phyloP scores from a whole-genome alignment of 345 rosid species.

The Lumnitzera racemosa region DNA sequence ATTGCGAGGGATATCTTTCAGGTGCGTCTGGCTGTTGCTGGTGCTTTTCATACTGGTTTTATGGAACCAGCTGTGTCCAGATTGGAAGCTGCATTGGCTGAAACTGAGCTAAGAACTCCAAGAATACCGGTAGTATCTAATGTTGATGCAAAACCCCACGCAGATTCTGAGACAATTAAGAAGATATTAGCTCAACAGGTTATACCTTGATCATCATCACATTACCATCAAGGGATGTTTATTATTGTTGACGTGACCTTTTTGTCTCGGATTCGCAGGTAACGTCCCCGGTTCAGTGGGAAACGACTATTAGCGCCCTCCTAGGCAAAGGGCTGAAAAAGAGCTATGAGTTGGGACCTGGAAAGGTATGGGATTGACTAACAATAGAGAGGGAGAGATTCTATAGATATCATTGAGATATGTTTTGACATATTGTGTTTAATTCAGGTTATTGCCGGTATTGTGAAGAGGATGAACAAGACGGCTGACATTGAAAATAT shows the following conservation, averaged over 20 bases:
- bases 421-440: background rate
- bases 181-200: conserved; percentile 51
- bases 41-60: conserved; percentile 94
- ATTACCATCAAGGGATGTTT: background rate
- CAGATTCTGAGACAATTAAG: conserved; percentile 85
- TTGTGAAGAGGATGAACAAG: conserved; percentile 85
- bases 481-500: conserved; percentile 64
- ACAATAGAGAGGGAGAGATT: background rate
- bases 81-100: conserved; percentile 81
- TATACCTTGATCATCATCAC: background rate
- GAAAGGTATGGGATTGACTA: conserved; percentile 48
- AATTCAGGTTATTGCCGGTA: conserved; percentile 88
- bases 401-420: background rate
- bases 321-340: conserved; percentile 61
- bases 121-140: conserved; percentile 95
- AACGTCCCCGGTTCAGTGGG: conserved; percentile 99
- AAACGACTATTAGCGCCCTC: conserved; percentile 79
- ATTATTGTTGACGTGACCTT: conserved; percentile 1
- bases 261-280: conserved; percentile 37
- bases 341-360: conserved; percentile 93
- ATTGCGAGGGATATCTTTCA: conserved; percentile 15
- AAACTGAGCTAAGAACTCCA: conserved; percentile 63
- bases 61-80: conserved; percentile 99
- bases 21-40: conserved; percentile 96
- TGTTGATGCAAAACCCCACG: conserved; percentile 90